Base-by-base conservation (phyloP, 306 rosid genomes). In the Lathyrus oleraceus region DNA sequence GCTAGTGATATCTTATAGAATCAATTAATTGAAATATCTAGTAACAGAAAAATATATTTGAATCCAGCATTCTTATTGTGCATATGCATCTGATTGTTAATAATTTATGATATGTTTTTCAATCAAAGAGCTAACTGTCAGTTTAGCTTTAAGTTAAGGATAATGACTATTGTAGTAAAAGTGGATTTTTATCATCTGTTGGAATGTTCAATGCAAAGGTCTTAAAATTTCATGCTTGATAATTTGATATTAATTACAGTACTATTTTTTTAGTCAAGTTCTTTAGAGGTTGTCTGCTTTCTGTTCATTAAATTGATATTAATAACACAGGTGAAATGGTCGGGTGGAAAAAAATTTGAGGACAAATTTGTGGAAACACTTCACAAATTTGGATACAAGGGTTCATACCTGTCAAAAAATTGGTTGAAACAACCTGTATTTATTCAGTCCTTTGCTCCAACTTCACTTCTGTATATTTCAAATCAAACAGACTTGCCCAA, bases 391-490 rank as follows among this genome's bases (percentile, higher is more conserved):
- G 95, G 93, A 78, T 92, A 89, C 85, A 83, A 73, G 82, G 98
- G 98, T 81, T 79, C 91, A 69, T 92, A 89, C 78, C 20, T 87
- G 81, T 92, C 96, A 10, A 81, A 89, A 77, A 78, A 92, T 21
- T 92, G 98, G 98, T 70, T 89, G 83, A 81, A 86, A 71, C 87
- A 89, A 71, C 98, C 96, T 63, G 95, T 62, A 77, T 88, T 89
- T 63, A 76, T 92, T 74, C 98, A 92, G 81, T 92, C 98, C 62
- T 89, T 92, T 70, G 98, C 98, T 85, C 96, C 97, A 68, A 81
- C 92, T 47, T 92, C 98, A 54, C 94, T 92, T 42, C 68, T 89
- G 74, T 52, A 87, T 60, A 48, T 78, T 73, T 80, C 96, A 80
- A 89, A 88, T 30, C 85, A 83, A 69, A 89, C 96, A 0, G 91